Evolutionary conservation across 805 yeast genomes (phyloP).

Genomic region (Candida sphagnicola): DNA sequence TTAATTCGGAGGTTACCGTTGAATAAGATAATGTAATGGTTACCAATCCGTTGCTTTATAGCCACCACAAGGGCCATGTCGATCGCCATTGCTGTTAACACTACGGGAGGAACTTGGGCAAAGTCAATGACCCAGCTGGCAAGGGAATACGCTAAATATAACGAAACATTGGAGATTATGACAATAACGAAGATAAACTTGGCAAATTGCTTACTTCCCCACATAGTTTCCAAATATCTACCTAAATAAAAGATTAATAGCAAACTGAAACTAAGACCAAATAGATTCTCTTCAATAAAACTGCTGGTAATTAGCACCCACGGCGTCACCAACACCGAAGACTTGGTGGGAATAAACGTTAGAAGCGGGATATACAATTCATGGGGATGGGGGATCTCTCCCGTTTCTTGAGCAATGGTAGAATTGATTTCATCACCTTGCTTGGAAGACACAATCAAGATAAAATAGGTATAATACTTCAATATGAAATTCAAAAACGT

Average conservation of each 20-base stretch:
- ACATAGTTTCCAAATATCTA: conserved; percentile 58
- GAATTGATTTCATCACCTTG: conserved; percentile 17
- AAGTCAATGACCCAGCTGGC: conserved; percentile 11
- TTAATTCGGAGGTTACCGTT: conserved; percentile 43
- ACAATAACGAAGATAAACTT: conserved; percentile 41
- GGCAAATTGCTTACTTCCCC: conserved; percentile 55
- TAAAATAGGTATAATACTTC: conserved; percentile 36
- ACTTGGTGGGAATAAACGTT: conserved; percentile 45
- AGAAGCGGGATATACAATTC: conserved; percentile 46
- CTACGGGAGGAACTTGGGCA: conserved; percentile 35
- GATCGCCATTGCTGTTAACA: conserved; percentile 54
- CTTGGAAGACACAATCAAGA: conserved; percentile 27
- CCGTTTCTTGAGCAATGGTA: conserved; percentile 27
- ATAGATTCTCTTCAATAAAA: conserved; percentile 42
- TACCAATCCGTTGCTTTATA: conserved; percentile 62
- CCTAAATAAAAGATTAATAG: conserved; percentile 50
- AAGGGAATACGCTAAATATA: conserved; percentile 23
- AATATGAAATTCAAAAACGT: conserved; percentile 30
- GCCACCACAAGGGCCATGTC: conserved; percentile 58
- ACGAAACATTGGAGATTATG: conserved; percentile 29
- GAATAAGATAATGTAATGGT: conserved; percentile 50
- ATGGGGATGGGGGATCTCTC: conserved; percentile 40
- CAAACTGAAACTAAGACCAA: conserved; percentile 34
- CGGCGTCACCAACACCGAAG: conserved; percentile 38
- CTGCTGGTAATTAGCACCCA: conserved; percentile 49